Conservation (phyloP, 1,284 basidiomycete genomes). For the Chalciporus sp. region DNA sequence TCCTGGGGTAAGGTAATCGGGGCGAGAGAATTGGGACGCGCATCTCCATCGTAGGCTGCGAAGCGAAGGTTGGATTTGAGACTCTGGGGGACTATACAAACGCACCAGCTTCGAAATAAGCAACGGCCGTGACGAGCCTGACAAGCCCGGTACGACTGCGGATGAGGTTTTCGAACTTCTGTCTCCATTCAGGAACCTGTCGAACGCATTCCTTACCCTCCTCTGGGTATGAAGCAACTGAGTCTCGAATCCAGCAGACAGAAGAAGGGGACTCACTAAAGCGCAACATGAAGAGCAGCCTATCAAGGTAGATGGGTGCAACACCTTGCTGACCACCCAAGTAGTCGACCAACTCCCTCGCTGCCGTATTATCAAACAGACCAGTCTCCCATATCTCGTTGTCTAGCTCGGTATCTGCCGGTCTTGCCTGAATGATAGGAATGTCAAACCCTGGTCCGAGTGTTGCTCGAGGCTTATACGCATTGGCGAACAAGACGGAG, state of each 20-base stretch:
- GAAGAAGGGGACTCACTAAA: constrained; percentile 6
- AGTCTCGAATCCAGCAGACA: background rate
- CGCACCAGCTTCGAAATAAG: constrained; percentile 11
- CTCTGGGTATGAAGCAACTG: background rate
- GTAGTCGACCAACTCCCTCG: background rate
- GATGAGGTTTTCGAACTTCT: background rate
- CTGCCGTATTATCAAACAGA: constrained; percentile 11
- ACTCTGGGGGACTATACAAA: background rate
- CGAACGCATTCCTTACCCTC: background rate
- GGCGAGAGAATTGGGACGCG: background rate
- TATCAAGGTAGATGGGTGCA: constrained; percentile 7
- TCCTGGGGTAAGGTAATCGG: background rate
- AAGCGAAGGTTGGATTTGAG: background rate
- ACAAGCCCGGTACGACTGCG: background rate
- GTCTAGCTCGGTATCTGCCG: background rate
- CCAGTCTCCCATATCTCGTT: constrained; percentile 7
- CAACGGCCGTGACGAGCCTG: constrained; percentile 1
- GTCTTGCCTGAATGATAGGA: background rate
- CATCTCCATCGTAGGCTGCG: background rate
- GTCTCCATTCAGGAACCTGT: background rate
- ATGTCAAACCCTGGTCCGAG: constrained; percentile 9
- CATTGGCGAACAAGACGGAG: constrained; percentile 11
- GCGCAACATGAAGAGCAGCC: constrained; percentile 14
- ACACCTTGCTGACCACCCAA: background rate
- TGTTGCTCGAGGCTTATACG: constrained; percentile 15